Evolutionary conservation across 1,139 yeast species (phyloP).

Genomic region (Pichia inconspicua): DNA sequence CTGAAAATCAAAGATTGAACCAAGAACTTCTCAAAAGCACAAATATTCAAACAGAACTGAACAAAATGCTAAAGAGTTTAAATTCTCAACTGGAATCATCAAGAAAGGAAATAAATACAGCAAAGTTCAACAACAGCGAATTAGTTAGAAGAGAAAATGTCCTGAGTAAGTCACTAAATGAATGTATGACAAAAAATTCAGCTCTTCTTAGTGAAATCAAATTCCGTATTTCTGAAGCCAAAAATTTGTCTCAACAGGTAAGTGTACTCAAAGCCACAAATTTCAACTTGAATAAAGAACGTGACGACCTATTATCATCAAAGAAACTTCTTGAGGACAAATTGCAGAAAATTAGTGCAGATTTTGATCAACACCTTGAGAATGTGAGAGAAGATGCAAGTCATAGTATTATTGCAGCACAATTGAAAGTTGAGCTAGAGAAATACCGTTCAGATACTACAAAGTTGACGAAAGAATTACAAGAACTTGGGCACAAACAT

Average conservation of each 20-base stretch:
- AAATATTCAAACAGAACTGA: slow-evolving; percentile 56
- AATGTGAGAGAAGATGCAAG: slow-evolving; percentile 29
- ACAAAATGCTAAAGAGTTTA: slow-evolving; percentile 55
- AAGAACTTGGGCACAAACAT: slow-evolving; percentile 32
- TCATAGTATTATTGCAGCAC: slow-evolving; percentile 27
- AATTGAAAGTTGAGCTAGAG: slow-evolving; percentile 30
- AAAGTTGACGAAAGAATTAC: slow-evolving; percentile 28
- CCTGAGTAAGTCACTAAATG: slow-evolving; percentile 37
- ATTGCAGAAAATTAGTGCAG: slow-evolving; percentile 36
- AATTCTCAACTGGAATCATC: slow-evolving; percentile 57
- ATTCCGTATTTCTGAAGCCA: slow-evolving; percentile 36
- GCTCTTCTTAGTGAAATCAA: slow-evolving; percentile 39
- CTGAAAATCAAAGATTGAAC: slow-evolving; percentile 52
- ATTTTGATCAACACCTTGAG: slow-evolving; percentile 37
- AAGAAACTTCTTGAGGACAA: slow-evolving; percentile 42
- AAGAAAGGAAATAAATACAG: slow-evolving; percentile 37
- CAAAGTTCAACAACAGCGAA: slow-evolving; percentile 46
- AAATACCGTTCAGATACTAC: slow-evolving; percentile 36
- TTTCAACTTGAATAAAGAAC: slow-evolving; percentile 41
- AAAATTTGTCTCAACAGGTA: slow-evolving; percentile 44
- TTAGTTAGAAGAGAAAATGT: slow-evolving; percentile 45
- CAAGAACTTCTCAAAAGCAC: slow-evolving; percentile 50
- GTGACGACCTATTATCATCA: slow-evolving; percentile 42
- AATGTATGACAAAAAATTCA: slow-evolving; percentile 41
- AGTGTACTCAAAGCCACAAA: slow-evolving; percentile 44